phyloP scores from a whole-genome alignment of 1,284 basidiomycete genomes.

The Cutaneotrichosporon sp. region DNA sequence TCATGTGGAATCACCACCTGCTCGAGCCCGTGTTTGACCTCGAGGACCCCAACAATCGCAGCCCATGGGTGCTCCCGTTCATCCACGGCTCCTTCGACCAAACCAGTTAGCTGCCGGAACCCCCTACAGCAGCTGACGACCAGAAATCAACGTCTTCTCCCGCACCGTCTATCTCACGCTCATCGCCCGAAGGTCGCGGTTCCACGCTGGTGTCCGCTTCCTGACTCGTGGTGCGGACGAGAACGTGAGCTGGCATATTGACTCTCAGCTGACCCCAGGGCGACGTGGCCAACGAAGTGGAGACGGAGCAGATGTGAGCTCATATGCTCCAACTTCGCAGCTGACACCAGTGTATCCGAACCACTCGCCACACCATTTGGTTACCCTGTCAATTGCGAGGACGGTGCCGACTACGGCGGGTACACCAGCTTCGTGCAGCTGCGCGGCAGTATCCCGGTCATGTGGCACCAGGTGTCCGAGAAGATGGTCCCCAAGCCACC shows the following conservation, averaged over 20 bases:
- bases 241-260: constrained; percentile 31
- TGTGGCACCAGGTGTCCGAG: constrained; percentile 92
- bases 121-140: constrained; percentile 6
- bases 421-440: constrained; percentile 98
- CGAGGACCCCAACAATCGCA: constrained; percentile 58
- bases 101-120: constrained; percentile 70
- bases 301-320: constrained; percentile 86
- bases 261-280: constrained; percentile 62
- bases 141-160: constrained; percentile 88
- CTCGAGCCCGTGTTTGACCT: constrained; percentile 63
- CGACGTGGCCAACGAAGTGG: constrained; percentile 98
- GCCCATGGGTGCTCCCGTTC: constrained; percentile 87
- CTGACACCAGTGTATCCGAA: constrained; percentile 68
- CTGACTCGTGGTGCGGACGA: constrained; percentile 93
- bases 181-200: constrained; percentile 89
- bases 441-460: constrained; percentile 91
- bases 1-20: constrained; percentile 95
- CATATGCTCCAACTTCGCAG: not conserved
- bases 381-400: constrained; percentile 53
- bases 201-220: constrained; percentile 95
- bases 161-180: constrained; percentile 90
- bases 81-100: constrained; percentile 94
- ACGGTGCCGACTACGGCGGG: constrained; percentile 58
- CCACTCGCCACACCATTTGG: constrained; percentile 90
- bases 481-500: constrained; percentile 90